These are phyloP conservation scores for Hemerocallis citrina DNA, from an alignment of 106 monocot species.

Conservation along the genomic window DNA sequence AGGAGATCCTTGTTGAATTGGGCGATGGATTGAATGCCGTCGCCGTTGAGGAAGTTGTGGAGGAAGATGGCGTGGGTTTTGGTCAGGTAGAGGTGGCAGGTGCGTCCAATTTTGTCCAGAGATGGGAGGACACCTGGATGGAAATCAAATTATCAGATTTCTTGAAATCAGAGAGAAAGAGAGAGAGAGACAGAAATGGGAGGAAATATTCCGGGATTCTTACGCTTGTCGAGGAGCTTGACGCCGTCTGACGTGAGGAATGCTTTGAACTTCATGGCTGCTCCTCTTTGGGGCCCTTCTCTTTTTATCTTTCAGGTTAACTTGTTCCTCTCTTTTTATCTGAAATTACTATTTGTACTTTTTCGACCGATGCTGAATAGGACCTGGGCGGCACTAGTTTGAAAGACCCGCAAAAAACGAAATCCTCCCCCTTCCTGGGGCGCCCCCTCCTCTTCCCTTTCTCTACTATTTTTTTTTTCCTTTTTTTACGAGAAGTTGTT, in stretches of 20 bases:
- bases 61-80: slow-evolving; percentile 78
- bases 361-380: no score
- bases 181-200: not conserved
- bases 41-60: slow-evolving; percentile 62
- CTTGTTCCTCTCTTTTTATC: no score
- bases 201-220: not conserved
- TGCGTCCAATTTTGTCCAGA: slow-evolving; percentile 75
- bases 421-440: no score
- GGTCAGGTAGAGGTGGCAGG: slow-evolving; percentile 82
- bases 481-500: no score
- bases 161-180: slow-evolving; percentile 5
- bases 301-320: no score
- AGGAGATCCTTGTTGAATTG: slow-evolving; percentile 74
- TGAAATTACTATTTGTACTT: no score
- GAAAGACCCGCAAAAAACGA: no score
- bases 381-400: no score
- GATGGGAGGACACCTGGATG: slow-evolving; percentile 74
- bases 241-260: slow-evolving; percentile 79
- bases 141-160: slow-evolving; percentile 8
- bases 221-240: slow-evolving; percentile 90
- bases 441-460: no score
- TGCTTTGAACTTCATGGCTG: slow-evolving; percentile 90
- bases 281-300: not conserved
- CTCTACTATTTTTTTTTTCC: no score
- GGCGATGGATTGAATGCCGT: slow-evolving; percentile 78